phyloP scores from a whole-genome alignment of 192 early-diverging fungal species.

The Dimargaris cristalligena region DNA sequence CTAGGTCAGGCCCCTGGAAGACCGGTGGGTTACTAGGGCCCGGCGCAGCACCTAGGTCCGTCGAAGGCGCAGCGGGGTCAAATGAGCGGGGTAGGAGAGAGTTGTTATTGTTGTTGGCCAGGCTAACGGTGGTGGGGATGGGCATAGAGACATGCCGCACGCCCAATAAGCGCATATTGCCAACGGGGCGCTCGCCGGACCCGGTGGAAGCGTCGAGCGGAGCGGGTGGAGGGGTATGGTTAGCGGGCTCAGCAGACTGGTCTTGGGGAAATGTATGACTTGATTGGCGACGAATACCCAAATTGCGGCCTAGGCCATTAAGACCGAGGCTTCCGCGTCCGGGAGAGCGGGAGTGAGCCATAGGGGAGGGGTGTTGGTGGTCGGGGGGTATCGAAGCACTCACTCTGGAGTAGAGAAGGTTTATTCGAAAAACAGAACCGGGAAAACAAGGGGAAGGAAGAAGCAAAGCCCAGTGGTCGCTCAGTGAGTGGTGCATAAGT shows the following conservation, averaged over 20 bases:
- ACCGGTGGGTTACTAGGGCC: background rate
- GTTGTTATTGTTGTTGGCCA: background rate
- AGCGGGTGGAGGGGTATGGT: background rate
- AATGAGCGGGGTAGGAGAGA: background rate
- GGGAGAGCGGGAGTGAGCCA: background rate
- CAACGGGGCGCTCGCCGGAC: background rate
- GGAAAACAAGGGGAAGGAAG: too few relatives aligned
- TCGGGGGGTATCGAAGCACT: too few relatives aligned
- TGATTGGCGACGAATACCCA: background rate
- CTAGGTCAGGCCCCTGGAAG: background rate
- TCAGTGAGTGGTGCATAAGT: too few relatives aligned
- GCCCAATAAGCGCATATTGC: background rate
- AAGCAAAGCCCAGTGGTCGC: too few relatives aligned
- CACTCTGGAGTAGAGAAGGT: too few relatives aligned
- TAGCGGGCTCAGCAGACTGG: background rate
- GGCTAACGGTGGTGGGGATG: background rate
- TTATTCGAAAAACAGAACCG: too few relatives aligned
- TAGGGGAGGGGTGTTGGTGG: background rate
- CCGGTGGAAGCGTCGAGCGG: background rate
- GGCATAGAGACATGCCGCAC: constrained; percentile 9
- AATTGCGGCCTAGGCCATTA: background rate
- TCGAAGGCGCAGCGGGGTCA: too few relatives aligned
- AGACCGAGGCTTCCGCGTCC: constrained; percentile 4
- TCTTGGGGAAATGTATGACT: background rate
- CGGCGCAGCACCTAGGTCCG: too few relatives aligned